These are phyloP conservation scores for Aspergillus ruber DNA, from an alignment of 2,329 filamentous ascomycete species.

Conservation along the genomic window DNA sequence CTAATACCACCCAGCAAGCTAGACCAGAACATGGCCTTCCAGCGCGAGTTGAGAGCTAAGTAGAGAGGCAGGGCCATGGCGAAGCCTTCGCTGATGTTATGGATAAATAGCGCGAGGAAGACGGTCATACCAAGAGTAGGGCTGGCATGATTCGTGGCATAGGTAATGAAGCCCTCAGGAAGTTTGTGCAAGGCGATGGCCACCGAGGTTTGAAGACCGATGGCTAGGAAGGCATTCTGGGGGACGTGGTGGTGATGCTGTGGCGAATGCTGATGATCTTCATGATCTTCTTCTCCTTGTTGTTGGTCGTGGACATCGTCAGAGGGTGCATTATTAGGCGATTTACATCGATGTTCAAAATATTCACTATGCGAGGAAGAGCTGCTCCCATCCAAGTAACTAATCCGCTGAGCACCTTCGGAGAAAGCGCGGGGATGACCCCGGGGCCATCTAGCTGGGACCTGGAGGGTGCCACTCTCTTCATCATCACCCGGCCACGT, in stretches of 20 bases:
- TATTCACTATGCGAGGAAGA: conserved; percentile 5
- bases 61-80: conserved; percentile 89
- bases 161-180: conserved; percentile 81
- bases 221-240: conserved; percentile 84
- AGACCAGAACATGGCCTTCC: conserved; percentile 77
- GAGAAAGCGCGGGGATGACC: not conserved
- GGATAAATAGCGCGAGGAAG: conserved; percentile 92
- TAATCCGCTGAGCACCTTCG: conserved; percentile 1
- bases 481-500: conserved; percentile 4
- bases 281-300: not conserved
- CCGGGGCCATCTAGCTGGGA: not conserved
- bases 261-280: conserved; percentile 6
- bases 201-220: conserved; percentile 91
- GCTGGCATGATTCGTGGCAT: conserved; percentile 94
- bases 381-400: conserved; percentile 11
- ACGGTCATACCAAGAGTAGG: conserved; percentile 81
- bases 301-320: not conserved
- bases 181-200: conserved; percentile 96
- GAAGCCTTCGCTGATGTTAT: conserved; percentile 97
- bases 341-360: conserved; percentile 3
- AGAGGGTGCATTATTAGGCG: not conserved
- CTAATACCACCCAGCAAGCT: conserved; percentile 76
- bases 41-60: conserved; percentile 74
- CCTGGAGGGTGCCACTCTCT: conserved; percentile 1
- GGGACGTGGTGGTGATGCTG: conserved; percentile 90